Evolutionary conservation across 1,284 basidiomycete species (phyloP).

Genomic region (Ceratobasidium sp.): DNA sequence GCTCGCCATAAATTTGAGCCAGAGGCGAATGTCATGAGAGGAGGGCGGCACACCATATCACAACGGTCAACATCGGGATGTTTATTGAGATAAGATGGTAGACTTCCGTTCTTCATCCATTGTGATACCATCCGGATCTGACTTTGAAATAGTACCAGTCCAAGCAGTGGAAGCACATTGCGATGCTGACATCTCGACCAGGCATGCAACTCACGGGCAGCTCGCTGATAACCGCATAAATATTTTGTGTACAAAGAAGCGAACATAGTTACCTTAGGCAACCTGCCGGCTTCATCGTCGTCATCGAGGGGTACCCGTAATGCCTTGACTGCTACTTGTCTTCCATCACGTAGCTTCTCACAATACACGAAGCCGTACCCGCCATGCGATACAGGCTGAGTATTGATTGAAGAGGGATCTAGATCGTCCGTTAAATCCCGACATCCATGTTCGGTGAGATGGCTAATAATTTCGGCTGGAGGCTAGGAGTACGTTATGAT

Average conservation of each 20-base stretch:
- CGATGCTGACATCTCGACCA: slow-evolving; percentile 30
- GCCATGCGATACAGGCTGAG: background rate
- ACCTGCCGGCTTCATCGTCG: background rate
- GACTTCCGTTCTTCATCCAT: slow-evolving; percentile 20
- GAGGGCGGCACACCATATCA: background rate
- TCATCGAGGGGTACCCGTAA: background rate
- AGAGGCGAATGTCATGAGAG: background rate
- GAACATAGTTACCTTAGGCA: background rate
- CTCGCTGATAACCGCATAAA: background rate
- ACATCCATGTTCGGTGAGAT: slow-evolving; percentile 19
- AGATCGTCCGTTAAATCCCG: background rate
- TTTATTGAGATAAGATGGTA: background rate
- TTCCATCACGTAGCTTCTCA: background rate
- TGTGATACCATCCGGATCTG: slow-evolving; percentile 29
- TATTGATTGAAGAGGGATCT: background rate
- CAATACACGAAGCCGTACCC: slow-evolving; percentile 13
- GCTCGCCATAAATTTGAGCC: background rate
- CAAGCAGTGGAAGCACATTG: slow-evolving; percentile 19
- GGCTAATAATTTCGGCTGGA: background rate
- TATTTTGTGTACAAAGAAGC: background rate
- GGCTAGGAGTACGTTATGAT: background rate
- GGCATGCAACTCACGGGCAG: slow-evolving; percentile 7
- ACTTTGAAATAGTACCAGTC: background rate
- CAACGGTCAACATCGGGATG: background rate
- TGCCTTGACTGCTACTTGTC: slow-evolving; percentile 20